phyloP scores from a whole-genome alignment of 2,329 filamentous ascomycete species.

The Monosporascus sp. region DNA sequence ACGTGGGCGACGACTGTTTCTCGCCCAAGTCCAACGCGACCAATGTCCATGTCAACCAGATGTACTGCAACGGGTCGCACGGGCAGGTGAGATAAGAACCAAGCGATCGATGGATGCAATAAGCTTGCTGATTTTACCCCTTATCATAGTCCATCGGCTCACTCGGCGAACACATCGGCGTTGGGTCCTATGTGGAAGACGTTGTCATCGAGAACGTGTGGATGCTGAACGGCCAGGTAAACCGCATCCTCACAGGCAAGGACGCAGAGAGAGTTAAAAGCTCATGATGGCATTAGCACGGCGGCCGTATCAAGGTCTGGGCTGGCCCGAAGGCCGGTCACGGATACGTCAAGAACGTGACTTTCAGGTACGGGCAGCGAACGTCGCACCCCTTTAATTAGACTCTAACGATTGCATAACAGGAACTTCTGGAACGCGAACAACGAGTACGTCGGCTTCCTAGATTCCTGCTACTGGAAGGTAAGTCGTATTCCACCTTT shows the following conservation, averaged over 20 bases:
- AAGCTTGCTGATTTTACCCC: too few species aligned
- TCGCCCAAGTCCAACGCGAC: constrained; percentile 55
- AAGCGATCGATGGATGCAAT: too few species aligned
- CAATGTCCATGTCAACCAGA: constrained; percentile 52
- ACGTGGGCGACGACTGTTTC: constrained; percentile 57
- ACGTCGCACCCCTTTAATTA: not conserved
- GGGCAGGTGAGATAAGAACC: constrained; percentile 30
- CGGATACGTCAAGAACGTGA: constrained; percentile 56
- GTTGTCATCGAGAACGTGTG: constrained; percentile 56
- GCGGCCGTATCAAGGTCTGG: constrained; percentile 57
- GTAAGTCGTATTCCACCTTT: constrained; percentile 25
- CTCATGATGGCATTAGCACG: constrained; percentile 31
- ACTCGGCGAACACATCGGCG: constrained; percentile 51
- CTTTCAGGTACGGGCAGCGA: constrained; percentile 33
- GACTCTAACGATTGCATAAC: constrained; percentile 6
- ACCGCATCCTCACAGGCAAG: too few species aligned
- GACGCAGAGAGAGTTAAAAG: too few species aligned
- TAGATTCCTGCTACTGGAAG: constrained; percentile 60
- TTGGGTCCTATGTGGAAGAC: constrained; percentile 49
- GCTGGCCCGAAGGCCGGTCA: constrained; percentile 52
- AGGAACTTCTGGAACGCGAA: constrained; percentile 53
- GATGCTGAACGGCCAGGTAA: constrained; percentile 34
- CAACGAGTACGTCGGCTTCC: constrained; percentile 50
- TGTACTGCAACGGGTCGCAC: constrained; percentile 56
- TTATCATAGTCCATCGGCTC: constrained; percentile 42